Conservation (phyloP, 805 yeast genomes). For the Starmerella asiatica region DNA sequence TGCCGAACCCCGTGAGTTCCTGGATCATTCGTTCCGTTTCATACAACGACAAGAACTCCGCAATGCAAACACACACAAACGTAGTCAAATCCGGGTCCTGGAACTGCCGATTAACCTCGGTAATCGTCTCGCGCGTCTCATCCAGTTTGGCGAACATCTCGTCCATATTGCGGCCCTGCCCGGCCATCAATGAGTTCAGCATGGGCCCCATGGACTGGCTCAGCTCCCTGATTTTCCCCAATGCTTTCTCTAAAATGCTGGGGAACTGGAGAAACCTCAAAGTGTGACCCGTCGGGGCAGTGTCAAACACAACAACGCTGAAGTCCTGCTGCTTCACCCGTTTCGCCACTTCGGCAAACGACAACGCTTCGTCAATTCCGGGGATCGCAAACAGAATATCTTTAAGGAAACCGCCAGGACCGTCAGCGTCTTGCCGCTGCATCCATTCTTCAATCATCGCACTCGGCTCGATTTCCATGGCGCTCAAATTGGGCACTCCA, state of each 20-base stretch:
- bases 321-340: constrained; percentile 72
- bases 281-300: constrained; percentile 99
- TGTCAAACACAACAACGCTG: constrained; percentile 88
- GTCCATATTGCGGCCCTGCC: constrained; percentile 30
- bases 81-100: constrained; percentile 94
- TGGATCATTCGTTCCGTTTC: constrained; percentile 98
- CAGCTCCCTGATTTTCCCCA: constrained; percentile 76
- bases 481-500: constrained; percentile 74
- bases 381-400: constrained; percentile 93
- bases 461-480: constrained; percentile 98
- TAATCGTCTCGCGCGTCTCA: constrained; percentile 66
- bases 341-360: constrained; percentile 95
- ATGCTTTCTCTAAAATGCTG: constrained; percentile 72
- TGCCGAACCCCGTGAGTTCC: constrained; percentile 83
- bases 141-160: constrained; percentile 69
- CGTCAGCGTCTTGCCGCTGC: constrained; percentile 30
- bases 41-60: constrained; percentile 88
- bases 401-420: constrained; percentile 50
- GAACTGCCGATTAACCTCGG: constrained; percentile 86
- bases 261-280: constrained; percentile 90
- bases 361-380: constrained; percentile 95
- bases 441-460: constrained; percentile 81
- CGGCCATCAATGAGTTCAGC: constrained; percentile 64
- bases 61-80: constrained; percentile 84
- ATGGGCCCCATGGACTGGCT: constrained; percentile 83